phyloP scores from a whole-genome alignment of 345 rosid species.

The Populus euphratica region DNA sequence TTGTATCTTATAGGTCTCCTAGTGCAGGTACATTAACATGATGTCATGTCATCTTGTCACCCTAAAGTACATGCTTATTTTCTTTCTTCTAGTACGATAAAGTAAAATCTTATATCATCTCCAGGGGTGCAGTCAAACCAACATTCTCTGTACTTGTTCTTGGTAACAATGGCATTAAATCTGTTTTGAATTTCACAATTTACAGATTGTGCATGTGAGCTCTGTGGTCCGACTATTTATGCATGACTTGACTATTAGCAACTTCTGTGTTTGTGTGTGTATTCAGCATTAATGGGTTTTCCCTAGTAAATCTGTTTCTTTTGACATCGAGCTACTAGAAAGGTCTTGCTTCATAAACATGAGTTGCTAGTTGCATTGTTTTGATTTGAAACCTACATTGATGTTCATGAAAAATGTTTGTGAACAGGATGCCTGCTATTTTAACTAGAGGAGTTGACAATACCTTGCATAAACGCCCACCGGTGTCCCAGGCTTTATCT shows the following conservation, averaged over 20 bases:
- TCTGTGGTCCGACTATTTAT: neutral
- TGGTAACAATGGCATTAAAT: neutral
- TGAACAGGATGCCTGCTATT: constrained; percentile 23
- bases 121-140: neutral
- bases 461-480: constrained; percentile 34
- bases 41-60: neutral
- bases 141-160: neutral
- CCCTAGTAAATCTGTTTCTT: neutral
- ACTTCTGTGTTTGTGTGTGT: no score
- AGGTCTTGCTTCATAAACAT: neutral
- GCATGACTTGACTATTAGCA: neutral
- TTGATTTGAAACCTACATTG: neutral
- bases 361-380: neutral
- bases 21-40: neutral
- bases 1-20: neutral
- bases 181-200: neutral
- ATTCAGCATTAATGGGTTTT: neutral
- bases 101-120: neutral
- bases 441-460: constrained; percentile 47
- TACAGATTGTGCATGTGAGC: neutral
- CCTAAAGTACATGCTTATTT: neutral
- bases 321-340: neutral
- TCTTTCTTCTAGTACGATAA: neutral
- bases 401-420: neutral
- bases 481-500: constrained; percentile 40